Evolutionary conservation across 768 basidiomycete species (phyloP).

Genomic region (Hemileccinum rubropunctum): DNA sequence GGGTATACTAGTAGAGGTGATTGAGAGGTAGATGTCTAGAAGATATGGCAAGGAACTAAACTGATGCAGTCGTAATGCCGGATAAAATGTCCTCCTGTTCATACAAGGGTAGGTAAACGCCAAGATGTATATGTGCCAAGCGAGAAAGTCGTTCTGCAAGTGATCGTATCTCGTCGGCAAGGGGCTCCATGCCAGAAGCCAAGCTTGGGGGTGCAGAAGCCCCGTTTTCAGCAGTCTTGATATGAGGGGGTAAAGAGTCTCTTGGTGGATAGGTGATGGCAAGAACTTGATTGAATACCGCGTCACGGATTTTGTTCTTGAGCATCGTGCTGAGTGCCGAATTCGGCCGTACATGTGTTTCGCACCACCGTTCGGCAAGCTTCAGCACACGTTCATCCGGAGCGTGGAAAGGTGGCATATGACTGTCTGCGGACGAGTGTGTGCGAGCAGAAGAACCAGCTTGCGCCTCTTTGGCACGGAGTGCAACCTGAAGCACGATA

Average conservation of each 20-base stretch:
- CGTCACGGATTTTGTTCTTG: conserved; percentile 59
- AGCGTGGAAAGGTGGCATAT: conserved; percentile 20
- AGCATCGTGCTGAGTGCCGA: conserved; percentile 61
- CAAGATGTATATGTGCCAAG: conserved; percentile 70
- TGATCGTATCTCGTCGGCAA: conserved; percentile 61
- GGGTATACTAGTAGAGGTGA: conserved; percentile 27
- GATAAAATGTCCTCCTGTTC: conserved; percentile 51
- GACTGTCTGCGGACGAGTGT: conserved; percentile 26
- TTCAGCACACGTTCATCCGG: conserved; percentile 55
- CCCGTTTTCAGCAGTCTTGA: conserved; percentile 26
- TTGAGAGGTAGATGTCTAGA: conserved; percentile 22
- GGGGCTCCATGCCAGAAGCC: conserved; percentile 66
- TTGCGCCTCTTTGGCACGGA: conserved; percentile 54
- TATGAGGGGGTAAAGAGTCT: conserved; percentile 32
- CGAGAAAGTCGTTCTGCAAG: conserved; percentile 72
- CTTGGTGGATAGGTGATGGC: conserved; percentile 49
- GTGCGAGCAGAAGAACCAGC: conserved; percentile 23
- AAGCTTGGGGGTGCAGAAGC: conserved; percentile 12
- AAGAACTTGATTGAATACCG: conserved; percentile 60
- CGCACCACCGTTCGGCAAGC: conserved; percentile 71
- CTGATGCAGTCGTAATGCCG: conserved; percentile 15
- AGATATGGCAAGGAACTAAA: conserved; percentile 17
- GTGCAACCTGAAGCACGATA: conserved; percentile 73
- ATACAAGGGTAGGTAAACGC: conserved; percentile 76
- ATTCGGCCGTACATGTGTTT: conserved; percentile 57